phyloP scores from a whole-genome alignment of 371 early-diverging fungal species.

The Lichtheimia corymbifera region DNA sequence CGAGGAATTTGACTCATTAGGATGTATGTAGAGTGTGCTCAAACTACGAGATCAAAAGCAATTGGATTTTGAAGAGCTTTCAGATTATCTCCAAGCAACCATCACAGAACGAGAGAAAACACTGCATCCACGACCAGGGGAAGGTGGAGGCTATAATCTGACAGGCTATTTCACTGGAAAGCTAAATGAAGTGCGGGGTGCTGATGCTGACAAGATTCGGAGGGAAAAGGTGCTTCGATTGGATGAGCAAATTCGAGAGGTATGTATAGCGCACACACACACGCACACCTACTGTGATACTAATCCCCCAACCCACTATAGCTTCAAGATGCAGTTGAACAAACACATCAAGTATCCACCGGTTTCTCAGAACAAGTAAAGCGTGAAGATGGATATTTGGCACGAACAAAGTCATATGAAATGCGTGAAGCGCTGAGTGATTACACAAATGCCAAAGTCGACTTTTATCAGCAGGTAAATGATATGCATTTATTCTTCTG shows the following conservation, averaged over 20 bases:
- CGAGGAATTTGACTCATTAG: background rate
- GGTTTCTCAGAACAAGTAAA: constrained; percentile 80
- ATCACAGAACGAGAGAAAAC: constrained; percentile 63
- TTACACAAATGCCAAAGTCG: constrained; percentile 75
- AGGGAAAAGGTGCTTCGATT: constrained; percentile 75
- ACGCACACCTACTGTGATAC: background rate
- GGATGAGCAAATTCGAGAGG: constrained; percentile 76
- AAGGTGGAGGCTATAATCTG: constrained; percentile 56
- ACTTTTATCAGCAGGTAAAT: constrained; percentile 76
- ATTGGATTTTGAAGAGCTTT: constrained; percentile 88
- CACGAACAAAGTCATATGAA: constrained; percentile 76
- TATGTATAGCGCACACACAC: too few species aligned
- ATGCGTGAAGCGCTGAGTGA: constrained; percentile 73
- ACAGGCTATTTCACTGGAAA: constrained; percentile 84
- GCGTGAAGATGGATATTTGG: constrained; percentile 82
- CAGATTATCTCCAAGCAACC: constrained; percentile 71
- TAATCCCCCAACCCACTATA: constrained; percentile 23
- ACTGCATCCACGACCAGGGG: constrained; percentile 52
- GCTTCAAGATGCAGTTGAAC: constrained; percentile 82
- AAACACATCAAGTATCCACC: constrained; percentile 66
- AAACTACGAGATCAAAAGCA: constrained; percentile 92
- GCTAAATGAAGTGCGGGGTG: constrained; percentile 87
- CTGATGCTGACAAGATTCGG: constrained; percentile 81
- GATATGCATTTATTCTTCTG: background rate
- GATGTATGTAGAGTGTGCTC: constrained; percentile 58